Percentiles rank a stretch among this genome's conserved stretches.
Evolutionary conservation across 2,329 filamentous ascomycete species (phyloP).

Genomic region (Arthrobotrys iridis): DNA sequence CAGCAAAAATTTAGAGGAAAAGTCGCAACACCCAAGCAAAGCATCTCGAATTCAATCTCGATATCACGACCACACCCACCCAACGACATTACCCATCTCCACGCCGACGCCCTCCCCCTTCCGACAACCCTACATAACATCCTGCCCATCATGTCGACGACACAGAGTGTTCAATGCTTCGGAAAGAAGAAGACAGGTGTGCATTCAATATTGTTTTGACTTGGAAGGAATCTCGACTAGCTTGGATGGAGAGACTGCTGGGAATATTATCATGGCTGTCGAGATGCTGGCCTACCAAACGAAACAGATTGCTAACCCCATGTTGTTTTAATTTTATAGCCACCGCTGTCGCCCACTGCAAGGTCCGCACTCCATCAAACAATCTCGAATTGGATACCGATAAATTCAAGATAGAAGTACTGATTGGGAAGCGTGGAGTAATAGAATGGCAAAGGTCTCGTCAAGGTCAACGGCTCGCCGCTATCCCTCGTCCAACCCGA

Average conservation of each 20-base stretch:
- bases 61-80: conserved; percentile 39
- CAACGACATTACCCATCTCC: conserved; percentile 13
- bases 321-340: conserved; percentile 66
- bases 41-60: conserved; percentile 52
- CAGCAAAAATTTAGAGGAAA: conserved; percentile 44
- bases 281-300: conserved; percentile 58
- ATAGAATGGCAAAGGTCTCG: conserved; percentile 82
- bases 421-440: conserved; percentile 51
- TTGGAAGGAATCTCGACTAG: neutral
- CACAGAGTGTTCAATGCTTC: conserved; percentile 93
- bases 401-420: conserved; percentile 31
- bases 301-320: conserved; percentile 60
- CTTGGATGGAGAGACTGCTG: neutral
- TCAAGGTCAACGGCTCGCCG: conserved; percentile 99
- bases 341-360: conserved; percentile 90
- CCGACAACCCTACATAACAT: conserved; percentile 46
- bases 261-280: conserved; percentile 34
- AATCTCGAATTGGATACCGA: conserved; percentile 39
- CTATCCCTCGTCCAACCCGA: conserved; percentile 93
- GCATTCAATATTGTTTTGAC: conserved; percentile 55
- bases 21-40: conserved; percentile 39
- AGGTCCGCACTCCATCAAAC: conserved; percentile 69
- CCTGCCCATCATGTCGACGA: conserved; percentile 76
- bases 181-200: conserved; percentile 90
- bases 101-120: conserved; percentile 22